Percentiles rank a stretch among this genome's conserved stretches.
phyloP scores from a whole-genome alignment of 805 yeast species.

The Hanseniaspora meyeri region DNA sequence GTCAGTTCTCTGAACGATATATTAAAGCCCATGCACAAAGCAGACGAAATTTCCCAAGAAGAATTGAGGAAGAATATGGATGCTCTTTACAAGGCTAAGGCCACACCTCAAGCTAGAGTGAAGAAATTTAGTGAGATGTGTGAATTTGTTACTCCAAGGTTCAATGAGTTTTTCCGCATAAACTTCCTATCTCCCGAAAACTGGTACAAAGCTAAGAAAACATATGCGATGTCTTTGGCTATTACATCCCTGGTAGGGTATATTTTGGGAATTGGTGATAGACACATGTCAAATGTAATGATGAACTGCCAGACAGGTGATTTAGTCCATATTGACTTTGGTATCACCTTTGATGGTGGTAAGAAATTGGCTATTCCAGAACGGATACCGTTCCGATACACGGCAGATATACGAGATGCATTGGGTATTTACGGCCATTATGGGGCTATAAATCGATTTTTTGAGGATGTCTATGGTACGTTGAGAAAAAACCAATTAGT shows the following conservation, averaged over 20 bases:
- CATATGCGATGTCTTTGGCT: constrained; percentile 69
- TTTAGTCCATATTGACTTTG: constrained; percentile 90
- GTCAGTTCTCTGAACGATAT: constrained; percentile 62
- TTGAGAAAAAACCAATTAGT: constrained; percentile 53
- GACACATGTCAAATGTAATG: constrained; percentile 83
- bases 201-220: constrained; percentile 59
- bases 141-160: constrained; percentile 46
- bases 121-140: constrained; percentile 38
- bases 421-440: constrained; percentile 77
- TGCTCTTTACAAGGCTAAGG: constrained; percentile 34
- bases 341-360: constrained; percentile 95
- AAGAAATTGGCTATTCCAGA: constrained; percentile 76
- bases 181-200: constrained; percentile 51
- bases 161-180: constrained; percentile 58
- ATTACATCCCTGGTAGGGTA: constrained; percentile 78
- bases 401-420: constrained; percentile 85
- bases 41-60: constrained; percentile 38
- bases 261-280: constrained; percentile 83
- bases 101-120: constrained; percentile 34
- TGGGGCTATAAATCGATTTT: constrained; percentile 61
- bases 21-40: constrained; percentile 49
- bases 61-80: constrained; percentile 58
- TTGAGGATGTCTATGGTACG: constrained; percentile 61
- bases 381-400: constrained; percentile 81
- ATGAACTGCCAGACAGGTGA: constrained; percentile 77